phyloP scores from a whole-genome alignment of 805 yeast species.

The Metschnikowia bowlesiae region DNA sequence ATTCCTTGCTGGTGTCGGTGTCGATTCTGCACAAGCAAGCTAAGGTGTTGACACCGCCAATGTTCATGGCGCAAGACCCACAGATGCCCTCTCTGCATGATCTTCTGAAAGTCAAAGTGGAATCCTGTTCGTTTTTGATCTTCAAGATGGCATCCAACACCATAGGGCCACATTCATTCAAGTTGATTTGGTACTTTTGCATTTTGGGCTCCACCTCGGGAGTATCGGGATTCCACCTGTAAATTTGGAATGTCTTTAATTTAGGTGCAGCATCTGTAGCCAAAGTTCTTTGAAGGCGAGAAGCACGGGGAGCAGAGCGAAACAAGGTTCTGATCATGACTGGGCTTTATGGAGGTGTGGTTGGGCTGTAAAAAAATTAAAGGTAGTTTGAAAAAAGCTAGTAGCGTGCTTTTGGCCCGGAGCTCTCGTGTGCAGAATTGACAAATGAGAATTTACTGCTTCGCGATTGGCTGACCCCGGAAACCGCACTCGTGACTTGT shows the following conservation, averaged over 20 bases:
- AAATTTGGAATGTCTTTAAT: slow-evolving; percentile 81
- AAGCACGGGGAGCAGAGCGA: slow-evolving; percentile 14
- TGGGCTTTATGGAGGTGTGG: neutral
- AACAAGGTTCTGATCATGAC: slow-evolving; percentile 14
- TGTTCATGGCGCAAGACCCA: slow-evolving; percentile 99
- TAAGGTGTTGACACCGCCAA: slow-evolving; percentile 93
- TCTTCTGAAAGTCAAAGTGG: slow-evolving; percentile 94
- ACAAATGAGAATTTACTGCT: slow-evolving; percentile 10
- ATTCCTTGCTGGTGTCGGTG: slow-evolving; percentile 64
- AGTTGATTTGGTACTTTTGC: slow-evolving; percentile 78
- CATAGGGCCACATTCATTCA: slow-evolving; percentile 96
- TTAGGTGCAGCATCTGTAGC: slow-evolving; percentile 48
- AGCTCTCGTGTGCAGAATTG: slow-evolving; percentile 14
- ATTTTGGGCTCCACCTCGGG: slow-evolving; percentile 88
- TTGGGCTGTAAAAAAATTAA: neutral
- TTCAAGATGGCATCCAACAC: slow-evolving; percentile 89
- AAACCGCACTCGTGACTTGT: slow-evolving; percentile 3
- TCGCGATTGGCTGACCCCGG: slow-evolving; percentile 21
- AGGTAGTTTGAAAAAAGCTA: neutral
- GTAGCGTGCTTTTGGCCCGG: slow-evolving; percentile 7
- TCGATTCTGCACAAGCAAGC: slow-evolving; percentile 96
- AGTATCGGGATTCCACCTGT: slow-evolving; percentile 97
- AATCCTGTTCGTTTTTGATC: slow-evolving; percentile 94
- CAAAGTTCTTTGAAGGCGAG: slow-evolving; percentile 15
- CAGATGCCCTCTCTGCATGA: slow-evolving; percentile 99